Conservation (phyloP, 2,329 filamentous ascomycete genomes). For the Venturia nashicola region DNA sequence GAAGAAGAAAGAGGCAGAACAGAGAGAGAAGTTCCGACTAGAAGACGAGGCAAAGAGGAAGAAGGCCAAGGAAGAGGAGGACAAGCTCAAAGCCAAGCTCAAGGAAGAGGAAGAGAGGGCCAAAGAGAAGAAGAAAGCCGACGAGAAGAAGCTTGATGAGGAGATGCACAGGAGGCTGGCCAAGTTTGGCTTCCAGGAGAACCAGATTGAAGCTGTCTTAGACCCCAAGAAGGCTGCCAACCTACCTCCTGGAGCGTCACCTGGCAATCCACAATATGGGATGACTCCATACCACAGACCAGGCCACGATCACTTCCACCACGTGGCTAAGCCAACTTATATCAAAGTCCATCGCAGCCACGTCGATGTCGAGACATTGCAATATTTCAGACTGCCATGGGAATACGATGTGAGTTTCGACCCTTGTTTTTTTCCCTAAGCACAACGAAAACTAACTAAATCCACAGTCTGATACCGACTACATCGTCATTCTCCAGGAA, state of each 20-base stretch:
- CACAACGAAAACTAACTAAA: background rate
- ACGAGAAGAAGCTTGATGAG: conserved; percentile 30
- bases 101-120: conserved; percentile 29
- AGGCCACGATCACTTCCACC: background rate
- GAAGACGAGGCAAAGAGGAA: conserved; percentile 28
- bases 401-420: conserved; percentile 32
- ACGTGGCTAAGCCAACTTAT: conserved; percentile 25
- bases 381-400: conserved; percentile 36
- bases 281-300: conserved; percentile 16
- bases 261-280: conserved; percentile 13
- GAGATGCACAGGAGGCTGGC: conserved; percentile 32
- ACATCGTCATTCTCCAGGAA: conserved; percentile 37
- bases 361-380: conserved; percentile 33
- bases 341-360: conserved; percentile 35
- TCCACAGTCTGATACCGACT: conserved; percentile 29
- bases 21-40: conserved; percentile 23
- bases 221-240: conserved; percentile 33
- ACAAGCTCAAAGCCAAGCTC: conserved; percentile 28
- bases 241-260: conserved; percentile 19
- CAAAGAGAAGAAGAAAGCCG: conserved; percentile 26
- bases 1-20: conserved; percentile 9
- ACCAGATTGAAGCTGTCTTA: conserved; percentile 35
- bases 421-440: background rate
- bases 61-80: conserved; percentile 30
- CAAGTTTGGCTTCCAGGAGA: conserved; percentile 33